phyloP scores from a whole-genome alignment of 2,329 filamentous ascomycete species.

The Fusarium humuli region DNA sequence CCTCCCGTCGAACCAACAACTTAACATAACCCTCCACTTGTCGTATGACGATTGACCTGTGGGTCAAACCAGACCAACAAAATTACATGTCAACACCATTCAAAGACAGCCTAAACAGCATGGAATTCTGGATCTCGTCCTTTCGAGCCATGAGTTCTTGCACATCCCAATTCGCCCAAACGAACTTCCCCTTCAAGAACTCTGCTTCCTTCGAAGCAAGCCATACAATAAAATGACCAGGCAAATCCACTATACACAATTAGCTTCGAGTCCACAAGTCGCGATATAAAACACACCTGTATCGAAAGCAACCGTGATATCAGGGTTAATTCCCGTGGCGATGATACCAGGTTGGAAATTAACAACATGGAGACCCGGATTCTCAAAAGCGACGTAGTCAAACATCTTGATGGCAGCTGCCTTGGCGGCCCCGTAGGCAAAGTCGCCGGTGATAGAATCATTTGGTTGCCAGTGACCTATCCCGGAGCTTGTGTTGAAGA shows the following conservation, averaged over 20 bases:
- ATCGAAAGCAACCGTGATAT: background rate
- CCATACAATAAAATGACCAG: conserved; percentile 26
- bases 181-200: background rate
- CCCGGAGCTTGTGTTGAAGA: conserved; percentile 40
- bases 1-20: background rate
- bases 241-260: conserved; percentile 11
- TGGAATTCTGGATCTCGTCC: background rate
- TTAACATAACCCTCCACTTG: background rate
- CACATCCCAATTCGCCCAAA: conserved; percentile 1
- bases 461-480: conserved; percentile 42
- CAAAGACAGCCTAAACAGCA: background rate
- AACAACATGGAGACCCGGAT: conserved; percentile 53
- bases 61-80: background rate
- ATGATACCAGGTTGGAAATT: conserved; percentile 57
- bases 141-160: background rate
- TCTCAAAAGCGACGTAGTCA: conserved; percentile 51
- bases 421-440: conserved; percentile 52
- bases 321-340: conserved; percentile 50
- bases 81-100: background rate
- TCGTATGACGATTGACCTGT: background rate
- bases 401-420: conserved; percentile 51
- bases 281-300: background rate
- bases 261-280: no score
- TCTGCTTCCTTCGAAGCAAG: conserved; percentile 1
- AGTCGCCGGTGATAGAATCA: conserved; percentile 21